Evolutionary conservation across 306 rosid genomes (phyloP).

Genomic region (Purshia tridentata): DNA sequence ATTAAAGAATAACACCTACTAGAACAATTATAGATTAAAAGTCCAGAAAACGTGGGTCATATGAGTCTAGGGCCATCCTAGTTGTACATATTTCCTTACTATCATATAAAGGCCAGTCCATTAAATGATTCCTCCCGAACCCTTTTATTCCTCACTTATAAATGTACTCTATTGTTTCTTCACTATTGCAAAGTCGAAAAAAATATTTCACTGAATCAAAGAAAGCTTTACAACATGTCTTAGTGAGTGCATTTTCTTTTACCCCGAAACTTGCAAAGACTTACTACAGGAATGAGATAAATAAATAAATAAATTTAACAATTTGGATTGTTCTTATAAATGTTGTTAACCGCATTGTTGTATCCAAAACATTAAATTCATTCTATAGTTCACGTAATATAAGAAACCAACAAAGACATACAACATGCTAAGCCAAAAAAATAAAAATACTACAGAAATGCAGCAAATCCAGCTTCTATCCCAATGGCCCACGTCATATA

Average conservation of each 20-base stretch:
- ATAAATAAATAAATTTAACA: background rate
- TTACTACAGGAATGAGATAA: background rate
- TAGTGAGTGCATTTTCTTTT: background rate
- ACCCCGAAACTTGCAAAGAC: background rate
- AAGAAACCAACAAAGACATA: background rate
- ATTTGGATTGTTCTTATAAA: background rate
- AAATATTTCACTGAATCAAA: background rate
- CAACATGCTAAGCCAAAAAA: background rate
- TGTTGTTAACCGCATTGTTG: background rate
- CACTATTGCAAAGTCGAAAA: background rate
- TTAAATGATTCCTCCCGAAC: background rate
- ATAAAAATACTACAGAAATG: conserved; percentile 17
- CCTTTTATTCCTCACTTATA: background rate
- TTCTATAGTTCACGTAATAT: background rate
- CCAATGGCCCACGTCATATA: conserved; percentile 8
- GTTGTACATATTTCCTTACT: background rate
- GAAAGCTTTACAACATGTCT: background rate
- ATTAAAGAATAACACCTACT: background rate
- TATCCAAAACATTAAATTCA: background rate
- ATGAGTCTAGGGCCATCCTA: background rate
- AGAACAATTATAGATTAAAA: background rate
- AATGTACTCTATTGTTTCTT: background rate
- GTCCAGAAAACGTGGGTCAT: background rate
- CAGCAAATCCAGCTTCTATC: conserved; percentile 30
- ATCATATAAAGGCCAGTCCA: background rate